Conservation (phyloP, 1,139 yeast species). For the Petasospora rhodanensis region DNA sequence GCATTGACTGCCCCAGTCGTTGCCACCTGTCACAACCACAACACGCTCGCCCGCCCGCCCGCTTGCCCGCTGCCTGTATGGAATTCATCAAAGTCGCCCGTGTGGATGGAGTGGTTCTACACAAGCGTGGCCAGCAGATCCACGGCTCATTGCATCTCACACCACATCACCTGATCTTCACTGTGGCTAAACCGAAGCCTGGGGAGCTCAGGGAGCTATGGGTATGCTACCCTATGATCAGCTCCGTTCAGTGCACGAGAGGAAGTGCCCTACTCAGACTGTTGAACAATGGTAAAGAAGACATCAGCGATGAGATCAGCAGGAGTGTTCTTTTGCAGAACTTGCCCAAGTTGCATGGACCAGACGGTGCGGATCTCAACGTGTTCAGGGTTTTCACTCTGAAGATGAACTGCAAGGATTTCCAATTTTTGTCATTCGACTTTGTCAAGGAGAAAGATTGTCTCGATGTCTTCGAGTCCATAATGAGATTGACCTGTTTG, state of each 20-base stretch:
- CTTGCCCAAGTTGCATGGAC: constrained; percentile 22
- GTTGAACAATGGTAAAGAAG: constrained; percentile 7
- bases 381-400: constrained; percentile 49
- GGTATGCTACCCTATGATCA: constrained; percentile 83
- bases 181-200: constrained; percentile 28
- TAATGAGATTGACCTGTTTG: constrained; percentile 61
- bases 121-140: constrained; percentile 62
- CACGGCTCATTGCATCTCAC: constrained; percentile 75
- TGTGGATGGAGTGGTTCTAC: constrained; percentile 64
- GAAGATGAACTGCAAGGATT: constrained; percentile 78
- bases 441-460: constrained; percentile 59
- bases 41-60: no score
- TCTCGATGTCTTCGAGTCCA: constrained; percentile 65
- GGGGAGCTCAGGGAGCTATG: constrained; percentile 60
- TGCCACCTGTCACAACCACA: not conserved
- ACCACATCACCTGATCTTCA: constrained; percentile 82
- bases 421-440: constrained; percentile 78
- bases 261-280: constrained; percentile 31
- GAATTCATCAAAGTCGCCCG: constrained; percentile 53
- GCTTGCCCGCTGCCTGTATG: no score
- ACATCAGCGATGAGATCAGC: constrained; percentile 5
- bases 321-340: constrained; percentile 17
- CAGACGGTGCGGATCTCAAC: constrained; percentile 30
- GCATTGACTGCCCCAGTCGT: no score
- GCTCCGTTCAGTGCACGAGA: constrained; percentile 43